These are phyloP conservation scores for Eucalyptus fibrosa DNA, from an alignment of 345 rosid genomes.

Conservation along the genomic window DNA sequence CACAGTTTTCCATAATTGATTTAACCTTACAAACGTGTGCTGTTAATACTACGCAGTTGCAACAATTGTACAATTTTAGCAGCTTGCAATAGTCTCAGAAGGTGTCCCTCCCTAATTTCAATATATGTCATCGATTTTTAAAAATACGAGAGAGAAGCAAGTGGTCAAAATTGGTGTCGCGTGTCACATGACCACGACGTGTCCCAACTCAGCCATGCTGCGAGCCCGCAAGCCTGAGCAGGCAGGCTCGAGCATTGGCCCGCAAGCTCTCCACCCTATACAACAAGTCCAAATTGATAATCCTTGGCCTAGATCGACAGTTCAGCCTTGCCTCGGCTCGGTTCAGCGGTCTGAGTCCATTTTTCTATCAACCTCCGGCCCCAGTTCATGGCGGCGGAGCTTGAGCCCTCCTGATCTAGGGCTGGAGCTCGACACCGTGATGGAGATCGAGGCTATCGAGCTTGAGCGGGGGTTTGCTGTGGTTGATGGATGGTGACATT, in stretches of 20 bases:
- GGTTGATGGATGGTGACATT: not conserved
- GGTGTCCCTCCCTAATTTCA: not conserved
- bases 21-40: no score
- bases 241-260: not conserved
- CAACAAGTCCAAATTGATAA: not conserved
- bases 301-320: not conserved
- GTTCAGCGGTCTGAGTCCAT: not conserved
- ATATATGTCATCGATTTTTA: not conserved
- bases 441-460: not conserved
- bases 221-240: not conserved
- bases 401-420: not conserved
- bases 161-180: not conserved
- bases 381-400: not conserved
- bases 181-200: accelerated
- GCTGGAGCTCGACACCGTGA: not conserved
- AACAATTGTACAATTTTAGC: not conserved
- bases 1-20: no score
- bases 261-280: not conserved
- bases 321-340: not conserved
- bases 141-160: not conserved
- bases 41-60: no score
- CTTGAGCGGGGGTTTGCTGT: not conserved
- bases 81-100: not conserved
- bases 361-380: not conserved
- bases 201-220: not conserved